Percentiles rank a stretch among this genome's conserved stretches.
Conservation (phyloP, 116 monocot genomes). For the Dioscorea cayenensis region DNA sequence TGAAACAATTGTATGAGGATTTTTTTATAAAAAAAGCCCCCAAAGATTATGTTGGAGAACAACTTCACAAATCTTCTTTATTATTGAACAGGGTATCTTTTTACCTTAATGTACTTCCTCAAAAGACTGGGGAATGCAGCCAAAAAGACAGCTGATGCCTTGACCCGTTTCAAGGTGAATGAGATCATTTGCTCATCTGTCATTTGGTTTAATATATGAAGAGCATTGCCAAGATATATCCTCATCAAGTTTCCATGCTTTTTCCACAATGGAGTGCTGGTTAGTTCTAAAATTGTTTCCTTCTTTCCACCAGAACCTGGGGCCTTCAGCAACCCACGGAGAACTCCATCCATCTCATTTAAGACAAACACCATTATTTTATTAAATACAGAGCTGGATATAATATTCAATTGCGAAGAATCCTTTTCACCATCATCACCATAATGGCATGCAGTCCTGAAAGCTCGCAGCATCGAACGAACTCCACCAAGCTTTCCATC, state of each 20-base stretch:
- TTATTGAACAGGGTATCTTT: background rate
- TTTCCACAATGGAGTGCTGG: conserved; percentile 54
- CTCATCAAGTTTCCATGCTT: conserved; percentile 63
- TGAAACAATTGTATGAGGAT: too few species aligned
- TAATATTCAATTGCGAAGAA: conserved; percentile 37
- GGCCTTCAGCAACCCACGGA: conserved; percentile 55
- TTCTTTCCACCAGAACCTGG: conserved; percentile 79
- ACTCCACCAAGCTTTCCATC: conserved; percentile 41
- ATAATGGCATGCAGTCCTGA: conserved; percentile 77
- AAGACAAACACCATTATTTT: conserved; percentile 88
- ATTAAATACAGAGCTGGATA: conserved; percentile 82
- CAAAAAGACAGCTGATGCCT: conserved; percentile 79
- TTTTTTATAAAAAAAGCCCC: too few species aligned
- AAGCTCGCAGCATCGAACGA: conserved; percentile 64
- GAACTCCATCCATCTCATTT: conserved; percentile 88
- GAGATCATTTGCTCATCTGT: conserved; percentile 95
- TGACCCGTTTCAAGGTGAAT: conserved; percentile 85
- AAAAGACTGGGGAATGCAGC: conserved; percentile 79
- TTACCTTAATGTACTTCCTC: conserved; percentile 90
- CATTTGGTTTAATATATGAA: conserved; percentile 92
- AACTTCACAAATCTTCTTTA: too few species aligned
- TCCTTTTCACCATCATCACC: conserved; percentile 61
- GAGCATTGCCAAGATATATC: conserved; percentile 80
- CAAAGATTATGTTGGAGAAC: too few species aligned
- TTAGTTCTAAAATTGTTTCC: conserved; percentile 62